Percentiles rank a stretch among this genome's conserved stretches.
Conservation (phyloP, 106 monocot genomes). For the Triglochin maritima region DNA sequence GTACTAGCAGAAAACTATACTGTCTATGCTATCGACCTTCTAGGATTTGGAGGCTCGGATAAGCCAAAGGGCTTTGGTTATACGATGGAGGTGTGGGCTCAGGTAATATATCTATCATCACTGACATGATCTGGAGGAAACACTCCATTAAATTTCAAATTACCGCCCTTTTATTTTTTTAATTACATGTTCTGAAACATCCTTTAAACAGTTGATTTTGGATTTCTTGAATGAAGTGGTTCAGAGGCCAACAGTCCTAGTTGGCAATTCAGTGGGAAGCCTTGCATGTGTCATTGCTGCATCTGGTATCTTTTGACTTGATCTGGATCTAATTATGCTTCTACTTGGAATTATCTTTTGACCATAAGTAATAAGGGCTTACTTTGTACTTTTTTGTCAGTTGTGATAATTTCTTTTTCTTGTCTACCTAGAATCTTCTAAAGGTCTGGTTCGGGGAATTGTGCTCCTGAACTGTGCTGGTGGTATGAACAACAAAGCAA, state of each 20-base stretch:
- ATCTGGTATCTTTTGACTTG: slow-evolving; percentile 34
- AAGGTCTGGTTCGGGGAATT: slow-evolving; percentile 60
- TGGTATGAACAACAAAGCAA: slow-evolving; percentile 98
- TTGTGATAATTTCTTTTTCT: neutral
- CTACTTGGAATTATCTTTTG: too few species aligned
- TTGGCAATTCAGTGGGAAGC: slow-evolving; percentile 96
- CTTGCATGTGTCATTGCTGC: slow-evolving; percentile 96
- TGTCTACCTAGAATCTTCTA: slow-evolving; percentile 34
- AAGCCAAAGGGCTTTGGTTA: slow-evolving; percentile 83
- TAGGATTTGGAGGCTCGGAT: slow-evolving; percentile 93
- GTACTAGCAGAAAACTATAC: slow-evolving; percentile 60
- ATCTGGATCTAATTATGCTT: neutral
- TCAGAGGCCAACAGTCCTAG: slow-evolving; percentile 63
- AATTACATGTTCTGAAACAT: neutral
- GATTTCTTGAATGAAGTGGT: slow-evolving; percentile 84
- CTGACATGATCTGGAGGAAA: neutral
- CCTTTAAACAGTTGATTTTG: slow-evolving; percentile 54
- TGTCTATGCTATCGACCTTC: slow-evolving; percentile 84
- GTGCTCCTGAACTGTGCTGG: slow-evolving; percentile 91
- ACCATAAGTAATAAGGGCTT: neutral
- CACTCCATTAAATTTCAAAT: neutral
- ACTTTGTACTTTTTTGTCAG: neutral
- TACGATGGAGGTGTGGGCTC: slow-evolving; percentile 89
- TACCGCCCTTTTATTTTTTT: neutral
- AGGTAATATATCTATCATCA: slow-evolving; percentile 26